Percentiles rank a stretch among this genome's conserved stretches.
These are phyloP conservation scores for Haplosporangium sp. DNA, from an alignment of 371 early-diverging fungal genomes.

Conservation along the genomic window DNA sequence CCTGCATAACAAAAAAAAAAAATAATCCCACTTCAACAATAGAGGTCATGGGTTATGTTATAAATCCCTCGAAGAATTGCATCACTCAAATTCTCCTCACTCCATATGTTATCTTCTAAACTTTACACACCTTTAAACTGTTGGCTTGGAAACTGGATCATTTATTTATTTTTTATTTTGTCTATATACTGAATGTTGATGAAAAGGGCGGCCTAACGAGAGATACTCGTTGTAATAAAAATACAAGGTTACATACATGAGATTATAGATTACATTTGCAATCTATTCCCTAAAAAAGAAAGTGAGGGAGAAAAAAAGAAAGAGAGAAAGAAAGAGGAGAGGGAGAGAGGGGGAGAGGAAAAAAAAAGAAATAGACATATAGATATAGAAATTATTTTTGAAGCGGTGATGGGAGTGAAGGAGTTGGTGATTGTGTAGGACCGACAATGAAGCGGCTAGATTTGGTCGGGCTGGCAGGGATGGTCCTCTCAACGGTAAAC, in stretches of 20 bases:
- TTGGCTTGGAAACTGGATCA: too few species aligned
- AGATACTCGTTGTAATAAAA: not conserved
- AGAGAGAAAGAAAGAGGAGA: not conserved
- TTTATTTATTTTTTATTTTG: not conserved
- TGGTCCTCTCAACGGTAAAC: constrained; percentile 48
- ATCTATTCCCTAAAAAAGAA: not conserved
- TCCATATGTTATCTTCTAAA: too few species aligned
- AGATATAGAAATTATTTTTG: not conserved
- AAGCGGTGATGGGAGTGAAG: constrained; percentile 1
- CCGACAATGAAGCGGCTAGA: constrained; percentile 41
- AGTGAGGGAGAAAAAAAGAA: not conserved
- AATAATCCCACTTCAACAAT: too few species aligned
- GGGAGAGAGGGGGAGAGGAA: not conserved
- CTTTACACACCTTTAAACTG: too few species aligned
- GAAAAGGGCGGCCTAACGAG: not conserved
- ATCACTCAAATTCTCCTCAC: too few species aligned
- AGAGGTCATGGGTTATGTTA: too few species aligned
- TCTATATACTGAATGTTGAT: not conserved
- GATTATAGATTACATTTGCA: not conserved
- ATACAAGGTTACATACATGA: not conserved
- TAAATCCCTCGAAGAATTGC: too few species aligned
- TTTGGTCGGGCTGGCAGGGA: constrained; percentile 45
- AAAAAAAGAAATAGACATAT: not conserved
- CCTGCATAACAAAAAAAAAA: too few species aligned
- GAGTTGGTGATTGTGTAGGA: constrained; percentile 8